Evolutionary conservation across 1,284 basidiomycete genomes (phyloP), one percentile per base, ranked within the genome.

Genomic region (Acaromyces ingoldii): DNA sequence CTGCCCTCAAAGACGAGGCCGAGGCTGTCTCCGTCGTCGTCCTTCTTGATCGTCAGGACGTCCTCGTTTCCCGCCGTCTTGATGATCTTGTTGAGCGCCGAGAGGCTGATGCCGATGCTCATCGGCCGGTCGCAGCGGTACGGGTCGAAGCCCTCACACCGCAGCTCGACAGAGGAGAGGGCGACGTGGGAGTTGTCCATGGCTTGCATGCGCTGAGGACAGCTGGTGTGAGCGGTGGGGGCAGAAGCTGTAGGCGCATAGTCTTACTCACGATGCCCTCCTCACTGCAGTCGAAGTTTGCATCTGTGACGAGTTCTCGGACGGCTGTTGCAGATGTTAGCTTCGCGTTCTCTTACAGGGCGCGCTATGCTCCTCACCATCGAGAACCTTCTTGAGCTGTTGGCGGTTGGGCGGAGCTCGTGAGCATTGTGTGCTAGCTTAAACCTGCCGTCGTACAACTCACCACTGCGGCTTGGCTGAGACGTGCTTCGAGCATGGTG

Each of bases 121-220:
- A 98, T 90, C 49, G 92, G 90, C 21, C 91, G 84, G 78, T 99
- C 95, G 76, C 93, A 97, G 65, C 95, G 86, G 78, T 88, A 98
- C 51, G 65, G 62, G 38, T 63, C 65, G 37, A 71, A 75, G 30
- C 61, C 66, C 42, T 72, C 67, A 49, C 61, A 62, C 13, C 51
- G 51, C 6, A 83, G 81, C 72, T 87, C 84, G 45, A 93, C 87
- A 6, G 89, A 80, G 33, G 97, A 93, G 56, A 97, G 86, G 1
- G 93, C 95, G 70, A 98, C 93, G 78, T 98, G 95, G 5, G 93
- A 97, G 82, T 96, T 97, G 81, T 98, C 95, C 95, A 98, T 99
- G 1, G 95, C 93, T 81, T 98, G 95, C 28, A 75, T 64, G 40
- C 63, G 64, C 67, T 71, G 55, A 36, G 1, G 17, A 31, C 33